Base-by-base conservation (phyloP, 768 basidiomycete genomes). In the Naganishia onofrii region DNA sequence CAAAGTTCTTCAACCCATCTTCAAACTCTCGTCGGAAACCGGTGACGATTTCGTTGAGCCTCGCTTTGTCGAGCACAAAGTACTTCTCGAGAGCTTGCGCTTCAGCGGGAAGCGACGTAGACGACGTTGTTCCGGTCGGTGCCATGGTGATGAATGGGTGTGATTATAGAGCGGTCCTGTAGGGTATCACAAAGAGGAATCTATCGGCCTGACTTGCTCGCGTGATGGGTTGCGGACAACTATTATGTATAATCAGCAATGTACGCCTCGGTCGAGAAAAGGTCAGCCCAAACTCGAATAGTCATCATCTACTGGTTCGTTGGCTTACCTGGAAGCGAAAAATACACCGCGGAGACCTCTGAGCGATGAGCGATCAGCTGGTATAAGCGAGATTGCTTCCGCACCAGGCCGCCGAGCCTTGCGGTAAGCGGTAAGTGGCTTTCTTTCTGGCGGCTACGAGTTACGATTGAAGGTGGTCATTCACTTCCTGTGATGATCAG, bases 11-110 rank as follows among this genome's bases (percentile, higher is more conserved):
- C 21, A 99, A 82, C 17, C 96, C 96, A 9, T 86, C 76, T 38
- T 85, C 84, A 76, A 93, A 88, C 77, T 97, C 94, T 66, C 86
- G 83, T 38, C 93, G 84, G 81, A 98, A 97, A 32, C 88, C 86
- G 44, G 85, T 82, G 12, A 91, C 88, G 80, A 97, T 89, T 63
- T 85, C 82, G 57, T 86, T 78, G 68, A 98, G 87, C 64, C 81
- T 79, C 38, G 88, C 84, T 29, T 86, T 83, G 52, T 84, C 81
- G 66, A 96, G 83, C 42, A 85, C 83, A 81, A 99, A 93, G 78
- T 89, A 88, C 7, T 83, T 81, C 76, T 89, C 87, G 76, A 94
- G 87, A 52, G 85, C 81, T 72, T 88, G 84, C 73, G 92, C 85
- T 34, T 73, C 55, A 23, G 77, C 76, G 28, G 81, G 81, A 3